A percentile compares a stretch with the other conserved stretches of the same genome.
Conservation (phyloP, 306 rosid genomes). For the Trichosanthes cucumerina region DNA sequence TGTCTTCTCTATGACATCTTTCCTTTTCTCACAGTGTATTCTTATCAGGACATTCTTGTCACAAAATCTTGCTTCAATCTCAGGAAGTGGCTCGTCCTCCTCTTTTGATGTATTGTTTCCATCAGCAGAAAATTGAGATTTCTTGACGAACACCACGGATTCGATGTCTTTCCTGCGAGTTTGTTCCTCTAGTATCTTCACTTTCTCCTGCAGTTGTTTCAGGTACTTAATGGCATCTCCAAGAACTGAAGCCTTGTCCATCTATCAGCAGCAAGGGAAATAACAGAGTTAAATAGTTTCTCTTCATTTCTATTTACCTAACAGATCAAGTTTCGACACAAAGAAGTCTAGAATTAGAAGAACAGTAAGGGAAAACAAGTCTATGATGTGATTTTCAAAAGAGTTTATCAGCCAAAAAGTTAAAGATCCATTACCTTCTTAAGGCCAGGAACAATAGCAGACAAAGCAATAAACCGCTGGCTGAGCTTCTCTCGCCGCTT, state of each 20-base stretch:
- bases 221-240: slow-evolving; percentile 84
- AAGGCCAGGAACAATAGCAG: slow-evolving; percentile 88
- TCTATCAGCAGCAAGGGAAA: slow-evolving; percentile 29
- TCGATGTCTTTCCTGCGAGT: slow-evolving; percentile 44
- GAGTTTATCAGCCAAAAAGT: neutral
- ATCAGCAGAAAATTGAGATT: slow-evolving; percentile 36
- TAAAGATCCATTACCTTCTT: slow-evolving; percentile 49
- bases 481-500: slow-evolving; percentile 86
- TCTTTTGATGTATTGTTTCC: slow-evolving; percentile 25
- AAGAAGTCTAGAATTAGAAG: neutral
- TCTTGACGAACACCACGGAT: slow-evolving; percentile 65
- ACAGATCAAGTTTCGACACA: neutral
- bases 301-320: neutral
- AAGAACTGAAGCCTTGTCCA: slow-evolving; percentile 98
- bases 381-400: neutral
- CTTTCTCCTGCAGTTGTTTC: slow-evolving; percentile 78
- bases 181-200: slow-evolving; percentile 68
- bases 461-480: slow-evolving; percentile 74
- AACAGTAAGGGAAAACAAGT: neutral
- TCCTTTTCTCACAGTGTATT: slow-evolving; percentile 72
- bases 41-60: slow-evolving; percentile 74
- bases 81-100: slow-evolving; percentile 49
- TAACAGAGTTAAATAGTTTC: neutral
- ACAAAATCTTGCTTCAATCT: slow-evolving; percentile 75
- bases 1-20: slow-evolving; percentile 53